Evolutionary conservation across 2,329 filamentous ascomycete species (phyloP).

Genomic region (Talaromyces sp.): DNA sequence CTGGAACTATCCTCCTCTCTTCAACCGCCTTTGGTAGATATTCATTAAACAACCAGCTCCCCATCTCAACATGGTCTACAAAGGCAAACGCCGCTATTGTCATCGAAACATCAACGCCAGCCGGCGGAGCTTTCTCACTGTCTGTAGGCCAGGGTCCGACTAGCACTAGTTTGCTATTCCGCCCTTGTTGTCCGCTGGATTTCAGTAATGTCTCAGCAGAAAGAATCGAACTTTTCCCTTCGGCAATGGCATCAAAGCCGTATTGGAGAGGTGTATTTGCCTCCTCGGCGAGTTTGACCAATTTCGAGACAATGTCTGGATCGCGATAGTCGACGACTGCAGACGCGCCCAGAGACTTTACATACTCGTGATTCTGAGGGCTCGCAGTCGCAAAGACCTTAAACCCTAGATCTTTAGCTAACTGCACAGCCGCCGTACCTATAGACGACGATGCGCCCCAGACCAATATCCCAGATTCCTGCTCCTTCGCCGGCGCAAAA

Average conservation of each 20-base stretch:
- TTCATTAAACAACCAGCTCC: constrained; percentile 3
- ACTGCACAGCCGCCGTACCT: constrained; percentile 39
- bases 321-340: constrained; percentile 41
- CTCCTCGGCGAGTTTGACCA: not conserved
- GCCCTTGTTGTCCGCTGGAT: not conserved
- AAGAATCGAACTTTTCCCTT: not conserved
- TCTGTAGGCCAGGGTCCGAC: not conserved
- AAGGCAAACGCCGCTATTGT: not conserved
- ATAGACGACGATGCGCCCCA: constrained; percentile 49
- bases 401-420: constrained; percentile 38
- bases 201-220: not conserved
- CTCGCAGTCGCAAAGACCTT: constrained; percentile 37
- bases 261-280: not conserved
- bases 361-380: constrained; percentile 38
- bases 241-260: not conserved
- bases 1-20: constrained; percentile 1
- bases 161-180: not conserved
- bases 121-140: not conserved
- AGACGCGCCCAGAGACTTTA: constrained; percentile 40
- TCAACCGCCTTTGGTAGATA: not conserved
- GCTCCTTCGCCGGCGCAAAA: constrained; percentile 16
- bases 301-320: not conserved
- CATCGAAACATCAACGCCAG: not conserved
- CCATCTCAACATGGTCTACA: constrained; percentile 6
- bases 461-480: constrained; percentile 34